These are phyloP conservation scores for Phtheirospermum japonicum DNA, from an alignment of 257 asterid genomes.

Conservation along the genomic window DNA sequence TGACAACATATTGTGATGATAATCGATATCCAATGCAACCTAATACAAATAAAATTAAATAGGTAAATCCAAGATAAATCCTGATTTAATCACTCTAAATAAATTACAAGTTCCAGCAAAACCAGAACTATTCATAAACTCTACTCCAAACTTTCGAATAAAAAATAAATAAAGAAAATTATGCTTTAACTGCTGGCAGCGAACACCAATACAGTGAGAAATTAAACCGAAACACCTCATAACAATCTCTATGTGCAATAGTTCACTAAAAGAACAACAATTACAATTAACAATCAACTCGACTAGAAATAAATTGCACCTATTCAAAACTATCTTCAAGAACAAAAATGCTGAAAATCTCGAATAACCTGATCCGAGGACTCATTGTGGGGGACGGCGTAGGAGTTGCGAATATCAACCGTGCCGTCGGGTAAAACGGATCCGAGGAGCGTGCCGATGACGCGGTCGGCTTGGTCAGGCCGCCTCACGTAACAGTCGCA, in stretches of 20 bases:
- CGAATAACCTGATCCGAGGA: conserved; percentile 77
- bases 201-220: no score
- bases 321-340: neutral
- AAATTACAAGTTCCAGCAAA: neutral
- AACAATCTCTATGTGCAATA: neutral
- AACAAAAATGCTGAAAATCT: neutral
- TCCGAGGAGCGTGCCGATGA: conserved; percentile 91
- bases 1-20: conserved; percentile 83
- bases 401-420: conserved; percentile 79
- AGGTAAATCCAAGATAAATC: conserved; percentile 1
- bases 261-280: neutral
- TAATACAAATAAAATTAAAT: conserved; percentile 26
- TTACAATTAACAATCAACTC: neutral
- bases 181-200: no score
- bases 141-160: neutral
- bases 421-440: conserved; percentile 89
- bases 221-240: neutral
- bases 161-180: neutral
- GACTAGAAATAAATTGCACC: neutral
- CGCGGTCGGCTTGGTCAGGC: conserved; percentile 91
- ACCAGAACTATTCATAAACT: neutral
- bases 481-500: conserved; percentile 85
- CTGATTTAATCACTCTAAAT: neutral
- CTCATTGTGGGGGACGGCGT: conserved; percentile 92
- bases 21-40: conserved; percentile 97